Evolutionary conservation across 176 grass and related monocot species (phyloP).

Genomic region (Bonia amplexicaulis): DNA sequence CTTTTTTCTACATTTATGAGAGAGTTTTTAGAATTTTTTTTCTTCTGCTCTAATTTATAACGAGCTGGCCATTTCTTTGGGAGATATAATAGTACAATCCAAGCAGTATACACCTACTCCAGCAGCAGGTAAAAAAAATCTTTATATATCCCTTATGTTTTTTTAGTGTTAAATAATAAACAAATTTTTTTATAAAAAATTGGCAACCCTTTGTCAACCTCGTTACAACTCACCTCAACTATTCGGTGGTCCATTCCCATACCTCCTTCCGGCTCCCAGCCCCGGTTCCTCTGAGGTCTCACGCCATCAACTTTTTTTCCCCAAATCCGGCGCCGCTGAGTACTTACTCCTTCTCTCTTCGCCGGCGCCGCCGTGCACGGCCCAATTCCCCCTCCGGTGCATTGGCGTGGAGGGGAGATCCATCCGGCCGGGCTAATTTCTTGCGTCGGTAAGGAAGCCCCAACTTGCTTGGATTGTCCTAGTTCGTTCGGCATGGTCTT

Average conservation of each 20-base stretch:
- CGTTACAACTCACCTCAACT: not conserved
- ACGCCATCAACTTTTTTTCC: not conserved
- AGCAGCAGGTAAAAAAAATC: not conserved
- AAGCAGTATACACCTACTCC: not conserved
- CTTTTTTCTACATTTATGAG: not conserved
- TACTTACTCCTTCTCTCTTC: not conserved
- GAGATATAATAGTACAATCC: not conserved
- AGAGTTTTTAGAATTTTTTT: no score
- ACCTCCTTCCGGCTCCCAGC: not conserved
- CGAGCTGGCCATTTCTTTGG: not conserved
- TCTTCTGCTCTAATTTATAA: no score
- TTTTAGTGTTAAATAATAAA: not conserved
- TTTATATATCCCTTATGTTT: not conserved
- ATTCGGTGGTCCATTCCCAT: not conserved
- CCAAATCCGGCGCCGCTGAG: not conserved
- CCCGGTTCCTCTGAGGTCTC: no score
- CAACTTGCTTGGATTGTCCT: not conserved
- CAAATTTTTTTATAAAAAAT: not conserved
- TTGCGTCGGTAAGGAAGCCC: not conserved
- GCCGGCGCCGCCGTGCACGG: not conserved
- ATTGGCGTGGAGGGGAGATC: constrained; percentile 16
- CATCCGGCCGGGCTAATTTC: not conserved
- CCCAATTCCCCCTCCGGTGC: not conserved
- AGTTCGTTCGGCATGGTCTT: not conserved
- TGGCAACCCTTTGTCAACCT: not conserved